phyloP scores from a whole-genome alignment of 2,329 filamentous ascomycete species.

The Pezicula carpinea region DNA sequence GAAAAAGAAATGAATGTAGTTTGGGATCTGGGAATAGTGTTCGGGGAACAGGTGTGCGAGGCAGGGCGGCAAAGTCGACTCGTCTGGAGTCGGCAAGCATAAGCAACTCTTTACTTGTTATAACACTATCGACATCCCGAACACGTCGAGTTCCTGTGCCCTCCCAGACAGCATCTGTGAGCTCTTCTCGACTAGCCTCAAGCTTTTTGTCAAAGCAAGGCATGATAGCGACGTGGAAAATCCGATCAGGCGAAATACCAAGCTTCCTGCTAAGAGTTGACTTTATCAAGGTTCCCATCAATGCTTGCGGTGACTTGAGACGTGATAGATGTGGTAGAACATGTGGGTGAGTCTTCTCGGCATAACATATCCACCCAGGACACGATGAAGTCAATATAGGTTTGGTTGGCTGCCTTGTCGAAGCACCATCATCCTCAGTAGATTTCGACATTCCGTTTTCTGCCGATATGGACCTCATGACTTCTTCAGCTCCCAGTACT shows the following conservation, averaged over 20 bases:
- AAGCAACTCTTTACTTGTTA: constrained; percentile 90
- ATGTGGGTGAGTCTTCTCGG: constrained; percentile 95
- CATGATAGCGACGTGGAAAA: constrained; percentile 97
- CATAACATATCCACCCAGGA: constrained; percentile 98
- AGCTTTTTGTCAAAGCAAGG: constrained; percentile 99
- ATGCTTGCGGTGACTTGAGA: constrained; percentile 89
- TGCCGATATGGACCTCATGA: constrained; percentile 37
- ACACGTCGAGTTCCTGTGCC: constrained; percentile 50
- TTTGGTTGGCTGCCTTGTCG: constrained; percentile 27
- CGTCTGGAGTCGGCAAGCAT: constrained; percentile 80
- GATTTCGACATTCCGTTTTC: constrained; percentile 8
- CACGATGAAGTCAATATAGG: constrained; percentile 85
- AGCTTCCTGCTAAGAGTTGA: constrained; percentile 71
- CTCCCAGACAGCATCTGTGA: constrained; percentile 76
- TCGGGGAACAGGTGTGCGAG: constrained; percentile 50
- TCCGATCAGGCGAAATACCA: constrained; percentile 68
- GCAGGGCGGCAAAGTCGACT: constrained; percentile 69
- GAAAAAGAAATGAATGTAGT: constrained; percentile 72
- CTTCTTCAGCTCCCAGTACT: constrained; percentile 73
- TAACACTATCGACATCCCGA: constrained; percentile 94
- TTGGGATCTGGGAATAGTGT: constrained; percentile 67
- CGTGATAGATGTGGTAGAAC: constrained; percentile 86
- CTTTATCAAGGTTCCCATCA: constrained; percentile 87
- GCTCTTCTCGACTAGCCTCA: constrained; percentile 87
- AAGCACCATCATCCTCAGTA: constrained; percentile 4